Evolutionary conservation across 805 yeast species (phyloP), one percentile per base, ranked within the genome.

Genomic region (Wickerhamiella kazuoi): DNA sequence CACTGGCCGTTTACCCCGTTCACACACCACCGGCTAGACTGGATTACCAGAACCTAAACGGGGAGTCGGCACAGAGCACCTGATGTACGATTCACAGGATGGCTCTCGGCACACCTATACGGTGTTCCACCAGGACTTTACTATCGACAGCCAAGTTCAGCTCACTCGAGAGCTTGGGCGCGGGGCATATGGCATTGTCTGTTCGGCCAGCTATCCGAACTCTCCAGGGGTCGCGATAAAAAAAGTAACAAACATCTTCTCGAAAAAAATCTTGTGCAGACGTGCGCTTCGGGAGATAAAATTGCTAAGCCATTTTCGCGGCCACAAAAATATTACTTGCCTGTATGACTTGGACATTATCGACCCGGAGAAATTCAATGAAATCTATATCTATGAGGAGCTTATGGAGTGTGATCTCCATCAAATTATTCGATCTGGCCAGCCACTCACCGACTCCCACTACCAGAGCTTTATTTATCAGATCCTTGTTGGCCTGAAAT

Each of bases 401-500:
- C 65, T 90, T 49, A 90, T 90, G 98, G 98, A 90, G 58, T 90
- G 98, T 62, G 98, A 90, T 58, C 79, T 90, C 82, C 97, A 90
- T 59, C 97, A 87, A 59, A 90, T 90, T 52, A 87, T 90, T 45
- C 69, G 94, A 50, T 81, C 94, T 9, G 87, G 86, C 17, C 97
- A 87, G 59, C 71, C 71, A 41, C 65, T 87, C 38, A 72, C 81
- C 17, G 97, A 87, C 57, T 94, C 84, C 57, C 97, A 87, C 57
- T 76, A 86, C 50, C 97, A 87, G 57, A 84, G 84, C 58, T 87
- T 87, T 55, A 71, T 81, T 17, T 87, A 87, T 60, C 97, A 87
- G 60, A 82, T 93, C 0, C 62, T 87, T 43, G 66, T 95, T 38
- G 97, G 94, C 1, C 64, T 87, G 42, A 87, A 87, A 57, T 83